Percentiles rank a stretch among this genome's conserved stretches.
Evolutionary conservation across 1,284 basidiomycete species (phyloP).

Genomic region (Boletus austroedulis): DNA sequence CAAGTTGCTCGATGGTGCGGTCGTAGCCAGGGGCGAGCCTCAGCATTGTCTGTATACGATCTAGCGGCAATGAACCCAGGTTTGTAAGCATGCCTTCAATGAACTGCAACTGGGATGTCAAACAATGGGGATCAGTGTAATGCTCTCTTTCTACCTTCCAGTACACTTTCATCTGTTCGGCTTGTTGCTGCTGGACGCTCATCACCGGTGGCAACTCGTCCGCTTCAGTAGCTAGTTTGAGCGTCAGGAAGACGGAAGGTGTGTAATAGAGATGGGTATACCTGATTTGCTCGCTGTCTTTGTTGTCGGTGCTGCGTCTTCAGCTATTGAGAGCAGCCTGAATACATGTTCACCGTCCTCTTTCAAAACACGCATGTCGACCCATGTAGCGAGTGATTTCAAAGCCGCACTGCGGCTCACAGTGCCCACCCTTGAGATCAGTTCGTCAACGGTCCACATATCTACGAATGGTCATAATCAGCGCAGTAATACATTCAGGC

Average conservation of each 20-base stretch:
- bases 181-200: slow-evolving; percentile 70
- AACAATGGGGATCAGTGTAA: background rate
- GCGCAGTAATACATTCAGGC: background rate
- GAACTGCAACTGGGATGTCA: slow-evolving; percentile 46
- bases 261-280: slow-evolving; percentile 19
- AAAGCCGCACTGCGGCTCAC: slow-evolving; percentile 62
- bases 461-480: slow-evolving; percentile 41
- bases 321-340: slow-evolving; percentile 60
- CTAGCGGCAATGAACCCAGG: slow-evolving; percentile 66
- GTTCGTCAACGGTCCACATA: slow-evolving; percentile 64
- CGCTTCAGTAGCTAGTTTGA: slow-evolving; percentile 25
- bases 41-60: slow-evolving; percentile 81
- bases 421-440: slow-evolving; percentile 61
- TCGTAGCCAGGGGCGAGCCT: slow-evolving; percentile 79
- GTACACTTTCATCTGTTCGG: slow-evolving; percentile 79
- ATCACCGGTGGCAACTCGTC: slow-evolving; percentile 53
- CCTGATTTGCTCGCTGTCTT: slow-evolving; percentile 35
- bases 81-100: slow-evolving; percentile 86
- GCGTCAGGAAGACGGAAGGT: slow-evolving; percentile 4
- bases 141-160: slow-evolving; percentile 67
- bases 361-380: slow-evolving; percentile 75
- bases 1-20: slow-evolving; percentile 72
- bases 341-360: slow-evolving; percentile 60
- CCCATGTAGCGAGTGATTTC: slow-evolving; percentile 81
- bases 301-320: slow-evolving; percentile 37